phyloP scores from a whole-genome alignment of 495 filamentous ascomycete species.

The Penicillium angulare region DNA sequence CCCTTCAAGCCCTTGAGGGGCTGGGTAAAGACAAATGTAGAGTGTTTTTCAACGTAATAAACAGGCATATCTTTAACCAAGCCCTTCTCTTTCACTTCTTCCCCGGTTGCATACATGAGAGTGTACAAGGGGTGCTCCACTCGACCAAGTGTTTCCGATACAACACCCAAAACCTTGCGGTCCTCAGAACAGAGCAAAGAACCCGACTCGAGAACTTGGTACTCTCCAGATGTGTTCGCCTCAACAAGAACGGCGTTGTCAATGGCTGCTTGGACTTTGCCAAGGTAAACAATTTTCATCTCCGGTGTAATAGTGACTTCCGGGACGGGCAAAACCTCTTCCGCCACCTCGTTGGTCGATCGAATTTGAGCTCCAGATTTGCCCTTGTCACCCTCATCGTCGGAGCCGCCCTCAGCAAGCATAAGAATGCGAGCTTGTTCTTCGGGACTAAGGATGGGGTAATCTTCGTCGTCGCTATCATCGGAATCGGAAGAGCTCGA shows the following conservation, averaged over 20 bases:
- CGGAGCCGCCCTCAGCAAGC: slow-evolving; percentile 65
- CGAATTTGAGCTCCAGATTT: slow-evolving; percentile 50
- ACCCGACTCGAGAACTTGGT: slow-evolving; percentile 76
- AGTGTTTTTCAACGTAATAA: slow-evolving; percentile 74
- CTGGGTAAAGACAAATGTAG: slow-evolving; percentile 80
- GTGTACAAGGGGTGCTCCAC: slow-evolving; percentile 82
- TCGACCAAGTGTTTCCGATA: slow-evolving; percentile 77
- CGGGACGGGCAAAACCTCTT: slow-evolving; percentile 69
- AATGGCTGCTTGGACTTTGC: slow-evolving; percentile 68
- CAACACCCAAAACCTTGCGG: slow-evolving; percentile 69
- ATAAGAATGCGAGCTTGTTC: slow-evolving; percentile 80
- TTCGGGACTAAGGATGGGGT: slow-evolving; percentile 69
- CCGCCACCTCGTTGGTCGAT: slow-evolving; percentile 71
- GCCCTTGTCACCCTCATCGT: slow-evolving; percentile 64
- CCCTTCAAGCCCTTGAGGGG: slow-evolving; percentile 72
- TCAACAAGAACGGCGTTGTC: slow-evolving; percentile 76
- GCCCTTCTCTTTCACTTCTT: slow-evolving; percentile 65
- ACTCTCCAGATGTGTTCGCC: slow-evolving; percentile 74
- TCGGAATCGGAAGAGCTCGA: slow-evolving; percentile 54
- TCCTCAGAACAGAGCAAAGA: slow-evolving; percentile 82
- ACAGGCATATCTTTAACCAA: slow-evolving; percentile 62
- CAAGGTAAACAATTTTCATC: slow-evolving; percentile 72
- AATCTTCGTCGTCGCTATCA: slow-evolving; percentile 69
- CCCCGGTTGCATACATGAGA: slow-evolving; percentile 62
- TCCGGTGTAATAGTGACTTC: slow-evolving; percentile 69